These are phyloP conservation scores for Solanum lycopersicoides DNA, from an alignment of 257 asterid genomes.

Conservation along the genomic window DNA sequence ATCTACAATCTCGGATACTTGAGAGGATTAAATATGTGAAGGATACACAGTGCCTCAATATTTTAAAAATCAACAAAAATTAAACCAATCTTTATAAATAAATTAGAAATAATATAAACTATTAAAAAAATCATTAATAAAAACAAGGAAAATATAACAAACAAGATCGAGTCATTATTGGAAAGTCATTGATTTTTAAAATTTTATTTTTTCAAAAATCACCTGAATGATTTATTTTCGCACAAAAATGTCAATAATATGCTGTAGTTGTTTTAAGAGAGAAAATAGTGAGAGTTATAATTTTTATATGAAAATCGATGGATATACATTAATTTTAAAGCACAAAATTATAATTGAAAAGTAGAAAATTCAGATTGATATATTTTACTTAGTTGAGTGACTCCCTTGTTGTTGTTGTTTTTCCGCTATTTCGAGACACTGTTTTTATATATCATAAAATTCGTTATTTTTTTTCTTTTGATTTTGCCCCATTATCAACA, in stretches of 20 bases:
- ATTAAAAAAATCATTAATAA: too few relatives aligned
- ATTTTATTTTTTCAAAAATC: not conserved
- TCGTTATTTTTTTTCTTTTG: not conserved
- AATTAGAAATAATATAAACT: not conserved
- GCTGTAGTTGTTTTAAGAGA: too few relatives aligned
- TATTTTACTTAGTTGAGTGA: not conserved
- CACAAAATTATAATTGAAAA: too few relatives aligned
- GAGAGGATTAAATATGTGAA: too few relatives aligned
- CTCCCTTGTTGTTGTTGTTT: too few relatives aligned
- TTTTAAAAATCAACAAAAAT: too few relatives aligned
- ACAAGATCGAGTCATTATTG: not conserved
- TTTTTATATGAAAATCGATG: not conserved
- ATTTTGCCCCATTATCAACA: not conserved
- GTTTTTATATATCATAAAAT: not conserved
- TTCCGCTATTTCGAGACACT: not conserved
- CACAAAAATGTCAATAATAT: not conserved
- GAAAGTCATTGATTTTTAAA: not conserved
- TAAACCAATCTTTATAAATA: not conserved
- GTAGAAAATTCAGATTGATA: too few relatives aligned
- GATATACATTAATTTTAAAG: too few relatives aligned
- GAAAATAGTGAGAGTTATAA: not conserved
- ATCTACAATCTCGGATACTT: too few relatives aligned
- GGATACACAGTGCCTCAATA: not conserved
- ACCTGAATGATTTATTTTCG: not conserved
- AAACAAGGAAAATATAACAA: too few relatives aligned